A percentile compares a stretch with the other conserved stretches of the same genome.
Conservation (phyloP, 2,329 filamentous ascomycete genomes). For the Colletotrichum sp. region DNA sequence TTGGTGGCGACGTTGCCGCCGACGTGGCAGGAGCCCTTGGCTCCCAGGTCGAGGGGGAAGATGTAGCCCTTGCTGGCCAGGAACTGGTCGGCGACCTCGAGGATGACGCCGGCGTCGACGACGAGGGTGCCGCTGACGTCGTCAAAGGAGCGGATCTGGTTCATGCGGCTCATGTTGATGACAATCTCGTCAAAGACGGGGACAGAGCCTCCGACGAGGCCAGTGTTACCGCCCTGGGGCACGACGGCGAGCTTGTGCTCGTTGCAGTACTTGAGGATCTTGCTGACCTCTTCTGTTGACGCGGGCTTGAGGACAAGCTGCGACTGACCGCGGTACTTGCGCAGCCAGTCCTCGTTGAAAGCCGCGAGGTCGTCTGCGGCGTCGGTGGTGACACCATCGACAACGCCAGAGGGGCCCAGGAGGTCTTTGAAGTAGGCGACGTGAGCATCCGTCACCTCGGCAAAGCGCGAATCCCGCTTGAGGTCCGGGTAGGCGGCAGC, state of each 20-base stretch:
- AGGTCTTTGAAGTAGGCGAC: slow-evolving; percentile 82
- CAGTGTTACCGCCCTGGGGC: slow-evolving; percentile 96
- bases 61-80: slow-evolving; percentile 84
- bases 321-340: slow-evolving; percentile 93
- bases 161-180: slow-evolving; percentile 89
- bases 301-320: slow-evolving; percentile 86
- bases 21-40: slow-evolving; percentile 95
- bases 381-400: slow-evolving; percentile 82
- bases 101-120: slow-evolving; percentile 87
- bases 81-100: slow-evolving; percentile 87
- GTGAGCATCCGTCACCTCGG: slow-evolving; percentile 76
- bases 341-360: slow-evolving; percentile 99
- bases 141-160: slow-evolving; percentile 89
- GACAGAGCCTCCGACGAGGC: slow-evolving; percentile 92
- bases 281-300: slow-evolving; percentile 86
- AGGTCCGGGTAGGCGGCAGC: slow-evolving; percentile 85
- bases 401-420: slow-evolving; percentile 81
- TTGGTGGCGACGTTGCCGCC: slow-evolving; percentile 97
- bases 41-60: slow-evolving; percentile 96
- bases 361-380: slow-evolving; percentile 81
- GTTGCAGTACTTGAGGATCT: slow-evolving; percentile 94
- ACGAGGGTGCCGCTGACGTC: slow-evolving; percentile 90
- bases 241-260: slow-evolving; percentile 91
- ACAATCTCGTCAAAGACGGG: slow-evolving; percentile 99
- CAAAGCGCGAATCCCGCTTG: slow-evolving; percentile 79